Evolutionary conservation across 257 asterid genomes (phyloP), one percentile per base, ranked within the genome.

Genomic region (Coffea canephora): DNA sequence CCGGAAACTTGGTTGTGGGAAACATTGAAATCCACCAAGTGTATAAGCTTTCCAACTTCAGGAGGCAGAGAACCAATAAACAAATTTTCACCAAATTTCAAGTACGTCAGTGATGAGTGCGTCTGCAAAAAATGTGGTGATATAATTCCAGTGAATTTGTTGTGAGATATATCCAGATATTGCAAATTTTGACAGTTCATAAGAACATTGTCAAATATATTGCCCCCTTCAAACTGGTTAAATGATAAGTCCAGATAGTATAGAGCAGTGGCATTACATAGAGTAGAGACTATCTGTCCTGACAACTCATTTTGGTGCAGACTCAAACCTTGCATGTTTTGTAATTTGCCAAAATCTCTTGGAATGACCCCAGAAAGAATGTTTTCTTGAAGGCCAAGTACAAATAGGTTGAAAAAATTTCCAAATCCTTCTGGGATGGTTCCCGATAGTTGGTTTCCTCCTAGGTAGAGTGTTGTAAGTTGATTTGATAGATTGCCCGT

Each of bases 371-470:
- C 84, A 0, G 77, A n/a, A 11, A 85, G 70, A n/a, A 39, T 27
- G 77, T 87, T 81, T 31, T 39, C 3, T 3, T 39, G 5, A 52
- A 85, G 23, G 10, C 13, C 3, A 2, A 87, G 49, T 14, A 1
- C 9, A 49, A 54, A 46, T 12, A 87, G 45, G 18, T 76, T 74
- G 23, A 48, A 23, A 52, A 87, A 82, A 65, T 81, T 57, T 15
- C 31, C 81, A 41, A 87, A 55, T n/a, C 83, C 83, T 6, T 23
- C 71, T 23, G 81, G 90, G 64, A 87, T 71, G 55, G 54, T 69
- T 70, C 90, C 88, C 31, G 78, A 77, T 31, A 87, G 49, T 61
- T 77, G 78, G 77, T 83, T 85, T 21, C 48, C 10, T 6, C n/a
- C 25, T 48, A 82, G 1, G 2, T n/a, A 9, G 18, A 87, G 15